Evolutionary conservation across 441 rosid species (phyloP), one percentile per base, ranked within the genome.

Genomic region (Pelargonium australe): DNA sequence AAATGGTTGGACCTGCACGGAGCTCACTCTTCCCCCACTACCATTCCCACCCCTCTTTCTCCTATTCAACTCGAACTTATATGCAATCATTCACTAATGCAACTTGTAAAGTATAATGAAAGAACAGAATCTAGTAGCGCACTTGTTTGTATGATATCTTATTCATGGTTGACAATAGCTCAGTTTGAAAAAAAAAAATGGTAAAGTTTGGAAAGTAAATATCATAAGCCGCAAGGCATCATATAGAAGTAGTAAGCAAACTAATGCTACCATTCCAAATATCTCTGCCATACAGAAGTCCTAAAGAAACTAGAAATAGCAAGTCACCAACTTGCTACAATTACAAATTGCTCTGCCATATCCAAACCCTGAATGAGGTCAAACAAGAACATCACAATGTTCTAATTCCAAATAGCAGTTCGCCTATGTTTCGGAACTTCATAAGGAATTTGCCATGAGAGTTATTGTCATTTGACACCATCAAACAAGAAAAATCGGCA

Each of bases 371-470:
- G 3, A 51, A 51, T n/a, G 17, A 13, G 16, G 58, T 5, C 17
- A 51, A n/a, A n/a, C 58, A 51, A 51, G 58, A 51, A n/a, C 14
- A 25, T 57, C 63, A 17, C 25, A 10, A 19, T 19, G 63, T 58
- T 58, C 63, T 19, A 57, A 17, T 57, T 19, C 63, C 63, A 57
- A 57, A 17, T 5, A 57, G 28, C 62, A 57, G 28, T 57, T 58
- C 34, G 4, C 12, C 10, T 20, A 9, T 19, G 63, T 28, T 58
- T 7, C 23, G 34, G 63, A 3, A 20, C 34, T 9, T 20, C 63
- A 9, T 20, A 28, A 13, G 5, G 10, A 5, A 57, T 10, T 16
- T 20, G 63, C 63, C 8, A 58, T 20, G 12, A 13, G 23, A 28
- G 34, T 20, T 37, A 37, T 37, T 37, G 41, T 5, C 7, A 37